Conservation (phyloP, 495 filamentous ascomycete species). For the Hypoxylon cercidicola region DNA sequence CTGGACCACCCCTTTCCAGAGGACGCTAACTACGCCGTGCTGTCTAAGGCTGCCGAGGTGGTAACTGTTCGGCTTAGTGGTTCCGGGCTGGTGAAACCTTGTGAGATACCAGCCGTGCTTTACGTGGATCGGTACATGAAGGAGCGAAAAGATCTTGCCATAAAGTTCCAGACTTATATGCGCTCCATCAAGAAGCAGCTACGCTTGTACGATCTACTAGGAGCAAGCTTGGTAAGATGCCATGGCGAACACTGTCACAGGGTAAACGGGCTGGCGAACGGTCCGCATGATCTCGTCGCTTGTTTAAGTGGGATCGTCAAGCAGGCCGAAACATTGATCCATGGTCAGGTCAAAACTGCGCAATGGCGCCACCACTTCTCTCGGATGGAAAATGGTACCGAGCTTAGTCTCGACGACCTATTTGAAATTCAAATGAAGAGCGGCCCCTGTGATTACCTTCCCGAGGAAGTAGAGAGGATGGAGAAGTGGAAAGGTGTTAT, state of each 20-base stretch:
- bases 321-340: conserved; percentile 31
- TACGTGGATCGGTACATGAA: conserved; percentile 84
- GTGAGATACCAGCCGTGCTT: conserved; percentile 75
- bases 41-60: conserved; percentile 72
- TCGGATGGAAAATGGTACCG: conserved; percentile 19
- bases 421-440: conserved; percentile 40
- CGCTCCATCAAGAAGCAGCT: conserved; percentile 39
- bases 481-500: conserved; percentile 34
- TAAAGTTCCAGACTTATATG: conserved; percentile 54
- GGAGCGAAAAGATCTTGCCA: conserved; percentile 61
- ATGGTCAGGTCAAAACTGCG: conserved; percentile 33
- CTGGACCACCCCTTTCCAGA: conserved; percentile 49
- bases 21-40: conserved; percentile 58
- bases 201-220: conserved; percentile 19
- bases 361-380: conserved; percentile 42
- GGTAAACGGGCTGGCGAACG: conserved; percentile 31
- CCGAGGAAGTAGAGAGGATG: conserved; percentile 36
- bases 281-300: conserved; percentile 30
- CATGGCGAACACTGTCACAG: conserved; percentile 34
- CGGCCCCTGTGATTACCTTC: conserved; percentile 32
- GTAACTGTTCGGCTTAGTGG: conserved; percentile 69
- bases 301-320: conserved; percentile 40
- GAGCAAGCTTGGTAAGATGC: conserved; percentile 17
- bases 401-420: conserved; percentile 40
- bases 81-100: conserved; percentile 54